A percentile compares a stretch with the other conserved stretches of the same genome.
These are phyloP conservation scores for Leccinum fuscescens DNA, from an alignment of 1,284 basidiomycete genomes.

Conservation along the genomic window DNA sequence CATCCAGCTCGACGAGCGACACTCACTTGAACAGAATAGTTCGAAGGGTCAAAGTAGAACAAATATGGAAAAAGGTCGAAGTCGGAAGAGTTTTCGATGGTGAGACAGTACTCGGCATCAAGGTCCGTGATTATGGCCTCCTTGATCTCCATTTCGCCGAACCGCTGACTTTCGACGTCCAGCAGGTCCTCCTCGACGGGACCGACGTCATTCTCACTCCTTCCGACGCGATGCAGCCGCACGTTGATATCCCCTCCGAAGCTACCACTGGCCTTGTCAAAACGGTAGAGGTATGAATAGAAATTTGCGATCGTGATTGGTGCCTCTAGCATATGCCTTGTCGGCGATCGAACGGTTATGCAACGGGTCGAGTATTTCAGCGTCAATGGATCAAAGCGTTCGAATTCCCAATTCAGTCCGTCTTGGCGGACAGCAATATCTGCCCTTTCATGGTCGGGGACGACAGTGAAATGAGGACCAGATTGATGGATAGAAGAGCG, in stretches of 20 bases:
- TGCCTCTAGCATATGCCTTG: neutral
- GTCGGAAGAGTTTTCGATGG: neutral
- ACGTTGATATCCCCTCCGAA: neutral
- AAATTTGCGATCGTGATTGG: neutral
- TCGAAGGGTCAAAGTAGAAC: conserved; percentile 3
- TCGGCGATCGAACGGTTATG: neutral
- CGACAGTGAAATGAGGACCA: neutral
- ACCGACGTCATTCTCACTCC: neutral
- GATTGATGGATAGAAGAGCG: neutral
- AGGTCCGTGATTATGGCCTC: neutral
- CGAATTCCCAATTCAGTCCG: neutral
- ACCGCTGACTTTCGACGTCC: neutral
- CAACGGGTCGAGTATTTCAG: neutral
- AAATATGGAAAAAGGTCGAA: neutral
- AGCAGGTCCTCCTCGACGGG: neutral
- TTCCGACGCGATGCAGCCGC: neutral
- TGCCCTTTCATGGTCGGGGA: neutral
- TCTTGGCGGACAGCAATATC: neutral
- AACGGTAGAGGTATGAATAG: neutral
- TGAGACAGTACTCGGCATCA: neutral
- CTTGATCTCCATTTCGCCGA: neutral
- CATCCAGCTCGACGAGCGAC: too few relatives aligned
- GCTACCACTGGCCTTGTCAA: neutral
- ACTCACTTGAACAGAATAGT: conserved; percentile 1
- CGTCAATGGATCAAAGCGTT: neutral